These are phyloP conservation scores for Leccinellum albellum DNA, from an alignment of 768 basidiomycete genomes.

Conservation along the genomic window DNA sequence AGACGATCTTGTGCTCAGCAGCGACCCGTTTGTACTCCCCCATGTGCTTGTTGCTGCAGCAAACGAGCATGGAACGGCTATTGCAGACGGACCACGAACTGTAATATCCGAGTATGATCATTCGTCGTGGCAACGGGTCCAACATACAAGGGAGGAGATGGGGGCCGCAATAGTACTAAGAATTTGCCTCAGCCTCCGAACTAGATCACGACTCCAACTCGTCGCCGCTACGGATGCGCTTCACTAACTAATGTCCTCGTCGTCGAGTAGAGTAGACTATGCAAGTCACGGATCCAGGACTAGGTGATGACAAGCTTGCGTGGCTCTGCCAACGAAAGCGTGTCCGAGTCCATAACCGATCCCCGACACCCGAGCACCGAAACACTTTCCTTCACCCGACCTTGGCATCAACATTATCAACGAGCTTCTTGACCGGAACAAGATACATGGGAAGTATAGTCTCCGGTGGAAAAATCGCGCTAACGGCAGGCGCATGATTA, in stretches of 20 bases:
- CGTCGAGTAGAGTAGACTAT: background rate
- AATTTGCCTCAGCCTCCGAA: too few species aligned
- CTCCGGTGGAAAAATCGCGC: background rate
- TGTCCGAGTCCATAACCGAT: too few species aligned
- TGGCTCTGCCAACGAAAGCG: too few species aligned
- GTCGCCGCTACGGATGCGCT: background rate
- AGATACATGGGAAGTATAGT: slow-evolving; percentile 8
- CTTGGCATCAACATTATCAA: background rate
- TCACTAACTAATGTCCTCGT: background rate
- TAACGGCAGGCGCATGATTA: background rate
- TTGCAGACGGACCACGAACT: slow-evolving; percentile 3
- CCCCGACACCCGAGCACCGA: too few species aligned
- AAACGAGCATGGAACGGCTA: slow-evolving; percentile 8
- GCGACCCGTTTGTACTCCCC: background rate
- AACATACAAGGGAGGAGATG: too few species aligned
- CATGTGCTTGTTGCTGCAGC: background rate
- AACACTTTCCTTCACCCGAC: too few species aligned
- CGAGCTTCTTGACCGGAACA: background rate
- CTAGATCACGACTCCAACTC: background rate
- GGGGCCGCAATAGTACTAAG: too few species aligned
- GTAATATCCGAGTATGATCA: slow-evolving; percentile 1
- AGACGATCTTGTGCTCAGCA: background rate
- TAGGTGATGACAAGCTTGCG: slow-evolving; percentile 5
- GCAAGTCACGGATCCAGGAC: slow-evolving; percentile 14
- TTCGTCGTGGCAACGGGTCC: background rate